These are phyloP conservation scores for Pyrenochaeta sp. DNA, from an alignment of 2,329 filamentous ascomycete species.

Conservation along the genomic window DNA sequence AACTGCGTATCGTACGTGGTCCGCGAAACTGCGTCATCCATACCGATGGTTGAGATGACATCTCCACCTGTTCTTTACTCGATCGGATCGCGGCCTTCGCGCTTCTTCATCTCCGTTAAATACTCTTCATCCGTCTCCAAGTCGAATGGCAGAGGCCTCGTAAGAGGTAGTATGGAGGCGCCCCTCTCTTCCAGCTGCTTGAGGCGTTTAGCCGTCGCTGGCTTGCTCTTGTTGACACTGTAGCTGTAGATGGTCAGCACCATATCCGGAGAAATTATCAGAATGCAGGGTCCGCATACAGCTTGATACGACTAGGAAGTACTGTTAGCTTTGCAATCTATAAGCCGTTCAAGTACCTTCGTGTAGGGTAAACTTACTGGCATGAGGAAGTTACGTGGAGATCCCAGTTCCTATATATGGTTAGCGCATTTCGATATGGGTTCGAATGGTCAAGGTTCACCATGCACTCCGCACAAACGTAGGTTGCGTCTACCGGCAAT, in stretches of 20 bases:
- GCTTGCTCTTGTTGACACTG: conserved; percentile 65
- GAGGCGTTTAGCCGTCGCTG: conserved; percentile 60
- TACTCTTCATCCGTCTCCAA: conserved; percentile 62
- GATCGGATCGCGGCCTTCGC: conserved; percentile 54
- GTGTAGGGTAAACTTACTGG: conserved; percentile 50
- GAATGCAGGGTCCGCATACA: conserved; percentile 7
- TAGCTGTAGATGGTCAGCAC: conserved; percentile 55
- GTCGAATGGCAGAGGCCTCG: conserved; percentile 61
- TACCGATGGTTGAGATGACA: not conserved
- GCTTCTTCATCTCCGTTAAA: conserved; percentile 50
- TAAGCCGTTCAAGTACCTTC: not conserved
- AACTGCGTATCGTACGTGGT: not conserved
- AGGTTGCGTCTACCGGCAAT: conserved; percentile 49
- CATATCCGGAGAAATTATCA: not conserved
- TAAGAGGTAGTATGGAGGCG: conserved; percentile 62
- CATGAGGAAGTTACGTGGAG: conserved; percentile 70
- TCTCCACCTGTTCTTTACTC: conserved; percentile 41
- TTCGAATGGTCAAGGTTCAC: conserved; percentile 31
- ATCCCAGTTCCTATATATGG: conserved; percentile 67
- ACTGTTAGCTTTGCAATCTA: conserved; percentile 13
- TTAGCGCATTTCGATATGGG: conserved; percentile 12
- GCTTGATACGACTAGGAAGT: conserved; percentile 53
- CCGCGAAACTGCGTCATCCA: not conserved
- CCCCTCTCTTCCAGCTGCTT: conserved; percentile 61
- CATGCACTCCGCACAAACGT: conserved; percentile 55